Conservation (phyloP, 352 stramenopile species). For the Phytophthora megakarya region DNA sequence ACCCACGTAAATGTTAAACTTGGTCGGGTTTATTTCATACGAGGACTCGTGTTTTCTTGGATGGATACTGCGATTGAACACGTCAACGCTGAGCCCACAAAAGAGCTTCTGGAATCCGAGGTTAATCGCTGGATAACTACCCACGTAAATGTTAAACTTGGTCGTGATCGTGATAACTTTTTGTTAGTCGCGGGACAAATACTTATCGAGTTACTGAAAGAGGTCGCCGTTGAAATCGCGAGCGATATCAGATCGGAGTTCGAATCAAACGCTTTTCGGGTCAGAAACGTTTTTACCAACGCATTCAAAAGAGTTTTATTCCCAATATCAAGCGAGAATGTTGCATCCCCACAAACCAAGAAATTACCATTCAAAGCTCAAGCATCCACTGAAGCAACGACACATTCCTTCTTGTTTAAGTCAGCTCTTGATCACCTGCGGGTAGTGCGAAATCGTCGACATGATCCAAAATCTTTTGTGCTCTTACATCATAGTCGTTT, state of each 20-base stretch:
- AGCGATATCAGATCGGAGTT: slow-evolving; percentile 48
- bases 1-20: slow-evolving; percentile 31
- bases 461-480: slow-evolving; percentile 3
- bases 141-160: slow-evolving; percentile 27
- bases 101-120: slow-evolving; percentile 35
- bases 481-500: slow-evolving; percentile 19
- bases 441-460: slow-evolving; percentile 12
- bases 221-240: slow-evolving; percentile 41
- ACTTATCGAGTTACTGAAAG: slow-evolving; percentile 27
- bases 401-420: slow-evolving; percentile 31
- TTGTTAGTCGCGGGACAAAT: slow-evolving; percentile 10
- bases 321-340: neutral
- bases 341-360: slow-evolving; percentile 9
- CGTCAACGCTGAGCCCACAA: slow-evolving; percentile 27
- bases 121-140: slow-evolving; percentile 34
- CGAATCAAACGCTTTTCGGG: slow-evolving; percentile 21
- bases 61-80: slow-evolving; percentile 35
- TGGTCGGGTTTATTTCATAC: slow-evolving; percentile 54
- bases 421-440: slow-evolving; percentile 27
- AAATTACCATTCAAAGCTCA: slow-evolving; percentile 8
- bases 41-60: slow-evolving; percentile 49
- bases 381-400: neutral
- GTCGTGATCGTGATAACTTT: slow-evolving; percentile 14
- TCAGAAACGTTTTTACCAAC: slow-evolving; percentile 23
- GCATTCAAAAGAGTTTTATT: slow-evolving; percentile 36